phyloP scores from a whole-genome alignment of 139 green algal species.

The Marvania coccoides region DNA sequence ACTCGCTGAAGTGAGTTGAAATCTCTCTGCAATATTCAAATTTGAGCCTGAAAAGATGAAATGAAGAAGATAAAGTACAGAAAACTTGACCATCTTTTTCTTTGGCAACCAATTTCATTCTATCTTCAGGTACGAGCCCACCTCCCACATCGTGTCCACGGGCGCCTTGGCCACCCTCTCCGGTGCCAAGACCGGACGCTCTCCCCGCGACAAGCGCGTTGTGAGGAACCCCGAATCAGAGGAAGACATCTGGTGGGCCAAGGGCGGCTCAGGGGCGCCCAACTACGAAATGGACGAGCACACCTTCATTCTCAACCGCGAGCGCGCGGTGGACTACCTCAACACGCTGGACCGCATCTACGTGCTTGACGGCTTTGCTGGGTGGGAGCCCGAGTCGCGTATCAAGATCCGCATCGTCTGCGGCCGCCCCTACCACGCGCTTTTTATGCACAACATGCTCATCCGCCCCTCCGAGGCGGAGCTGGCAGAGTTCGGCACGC shows the following conservation, averaged over 20 bases:
- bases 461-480: slow-evolving; percentile 48
- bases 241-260: slow-evolving; percentile 78
- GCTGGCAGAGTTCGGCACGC: slow-evolving; percentile 59
- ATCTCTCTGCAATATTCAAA: too few relatives aligned
- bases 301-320: slow-evolving; percentile 77
- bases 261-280: slow-evolving; percentile 42
- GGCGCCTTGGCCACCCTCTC: slow-evolving; percentile 74
- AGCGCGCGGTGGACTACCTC: slow-evolving; percentile 82
- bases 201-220: slow-evolving; percentile 89
- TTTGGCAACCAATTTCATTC: not conserved
- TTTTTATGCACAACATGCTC: slow-evolving; percentile 99
- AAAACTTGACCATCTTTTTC: not conserved
- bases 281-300: slow-evolving; percentile 82
- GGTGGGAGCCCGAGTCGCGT: slow-evolving; percentile 56
- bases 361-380: slow-evolving; percentile 76
- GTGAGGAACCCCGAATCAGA: slow-evolving; percentile 66
- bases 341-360: slow-evolving; percentile 80
- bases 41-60: too few relatives aligned
- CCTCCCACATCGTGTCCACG: slow-evolving; percentile 52
- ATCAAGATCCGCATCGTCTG: slow-evolving; percentile 81
- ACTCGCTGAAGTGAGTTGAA: too few relatives aligned
- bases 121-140: slow-evolving; percentile 52
- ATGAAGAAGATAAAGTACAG: too few relatives aligned
- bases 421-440: slow-evolving; percentile 82
- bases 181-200: slow-evolving; percentile 83